phyloP scores from a whole-genome alignment of 164 flowering plant genomes.

The Litsea cubeba region DNA sequence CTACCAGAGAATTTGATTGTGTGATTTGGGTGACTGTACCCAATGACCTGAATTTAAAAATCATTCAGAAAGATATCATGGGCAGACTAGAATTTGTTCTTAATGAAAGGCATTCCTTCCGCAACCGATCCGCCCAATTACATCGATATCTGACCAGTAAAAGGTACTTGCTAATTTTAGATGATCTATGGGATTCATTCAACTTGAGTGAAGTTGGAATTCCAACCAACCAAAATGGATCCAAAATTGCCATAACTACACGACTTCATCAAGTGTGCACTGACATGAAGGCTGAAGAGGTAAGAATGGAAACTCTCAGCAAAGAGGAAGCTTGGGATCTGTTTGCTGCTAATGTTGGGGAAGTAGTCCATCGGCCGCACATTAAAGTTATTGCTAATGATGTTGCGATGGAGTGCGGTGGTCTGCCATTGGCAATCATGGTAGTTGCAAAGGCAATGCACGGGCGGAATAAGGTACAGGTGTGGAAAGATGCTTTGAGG shows the following conservation, averaged over 20 bases:
- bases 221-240: background rate
- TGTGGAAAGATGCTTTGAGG: conserved; percentile 1
- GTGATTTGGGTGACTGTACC: no score
- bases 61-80: background rate
- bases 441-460: background rate
- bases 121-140: no score
- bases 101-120: background rate
- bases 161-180: no score
- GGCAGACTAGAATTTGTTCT: background rate
- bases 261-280: background rate
- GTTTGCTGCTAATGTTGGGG: no score
- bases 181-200: background rate
- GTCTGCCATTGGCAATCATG: no score
- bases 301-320: background rate
- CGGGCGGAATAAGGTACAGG: background rate
- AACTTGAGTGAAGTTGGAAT: background rate
- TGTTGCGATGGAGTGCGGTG: no score
- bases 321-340: background rate
- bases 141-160: no score
- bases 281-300: no score
- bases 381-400: no score
- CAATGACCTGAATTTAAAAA: background rate
- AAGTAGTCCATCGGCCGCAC: no score
- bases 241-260: background rate
- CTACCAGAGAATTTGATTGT: no score